These are phyloP conservation scores for Saturnispora sanitii DNA, from an alignment of 805 yeast species.

Conservation along the genomic window DNA sequence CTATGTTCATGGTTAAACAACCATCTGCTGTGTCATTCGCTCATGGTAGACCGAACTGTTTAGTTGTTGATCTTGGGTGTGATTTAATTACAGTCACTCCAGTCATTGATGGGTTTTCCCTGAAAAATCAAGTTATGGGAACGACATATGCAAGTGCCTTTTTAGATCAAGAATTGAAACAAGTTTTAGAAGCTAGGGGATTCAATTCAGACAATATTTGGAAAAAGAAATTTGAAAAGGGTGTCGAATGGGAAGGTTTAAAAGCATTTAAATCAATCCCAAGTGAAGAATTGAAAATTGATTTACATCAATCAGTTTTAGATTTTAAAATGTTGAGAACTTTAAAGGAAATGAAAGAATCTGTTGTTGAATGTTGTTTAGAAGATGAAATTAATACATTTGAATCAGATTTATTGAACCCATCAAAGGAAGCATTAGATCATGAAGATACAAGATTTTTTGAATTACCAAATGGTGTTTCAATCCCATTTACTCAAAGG, in stretches of 20 bases:
- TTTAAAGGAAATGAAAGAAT: conserved; percentile 68
- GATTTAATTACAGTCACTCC: conserved; percentile 71
- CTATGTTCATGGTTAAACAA: conserved; percentile 66
- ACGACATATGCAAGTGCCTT: conserved; percentile 69
- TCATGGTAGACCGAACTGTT: conserved; percentile 77
- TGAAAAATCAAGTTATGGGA: conserved; percentile 57
- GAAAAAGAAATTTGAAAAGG: conserved; percentile 39
- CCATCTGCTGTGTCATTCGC: conserved; percentile 89
- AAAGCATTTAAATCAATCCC: conserved; percentile 23
- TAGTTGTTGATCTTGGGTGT: conserved; percentile 81
- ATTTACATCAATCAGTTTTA: conserved; percentile 39
- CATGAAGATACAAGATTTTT: conserved; percentile 36
- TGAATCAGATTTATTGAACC: conserved; percentile 8
- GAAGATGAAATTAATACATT: conserved; percentile 23
- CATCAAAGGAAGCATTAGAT: conserved; percentile 6
- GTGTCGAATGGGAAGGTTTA: conserved; percentile 24
- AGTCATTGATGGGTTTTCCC: conserved; percentile 71
- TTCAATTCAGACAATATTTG: conserved; percentile 37
- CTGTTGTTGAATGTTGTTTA: conserved; percentile 40
- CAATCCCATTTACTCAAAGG: conserved; percentile 41
- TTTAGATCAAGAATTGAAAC: conserved; percentile 43
- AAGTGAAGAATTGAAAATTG: neutral
- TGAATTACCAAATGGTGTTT: conserved; percentile 72
- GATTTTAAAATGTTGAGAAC: conserved; percentile 47
- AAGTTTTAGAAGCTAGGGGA: conserved; percentile 27